Conservation (phyloP, 1,284 basidiomycete species). For the Wolfiporia cocos region DNA sequence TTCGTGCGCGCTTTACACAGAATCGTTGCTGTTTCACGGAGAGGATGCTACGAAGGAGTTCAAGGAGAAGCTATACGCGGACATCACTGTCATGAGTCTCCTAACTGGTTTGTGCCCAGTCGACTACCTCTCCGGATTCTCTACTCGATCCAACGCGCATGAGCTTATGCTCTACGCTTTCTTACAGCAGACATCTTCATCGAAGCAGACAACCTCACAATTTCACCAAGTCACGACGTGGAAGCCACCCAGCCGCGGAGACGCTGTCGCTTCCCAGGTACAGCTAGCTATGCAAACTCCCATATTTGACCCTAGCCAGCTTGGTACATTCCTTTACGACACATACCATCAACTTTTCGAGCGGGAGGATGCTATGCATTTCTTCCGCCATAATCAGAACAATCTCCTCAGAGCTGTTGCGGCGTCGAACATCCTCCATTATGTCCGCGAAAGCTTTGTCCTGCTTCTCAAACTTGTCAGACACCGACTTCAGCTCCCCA, state of each 20-base stretch:
- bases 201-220: constrained; percentile 17
- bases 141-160: constrained; percentile 35
- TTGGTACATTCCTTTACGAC: constrained; percentile 37
- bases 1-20: constrained; percentile 35
- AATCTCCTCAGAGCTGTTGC: constrained; percentile 17
- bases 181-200: background rate
- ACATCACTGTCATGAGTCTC: constrained; percentile 33
- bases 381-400: constrained; percentile 13
- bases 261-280: constrained; percentile 8
- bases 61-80: constrained; percentile 29
- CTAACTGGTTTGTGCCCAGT: constrained; percentile 37
- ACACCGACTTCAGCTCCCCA: constrained; percentile 20
- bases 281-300: constrained; percentile 3
- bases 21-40: constrained; percentile 29
- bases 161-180: constrained; percentile 28
- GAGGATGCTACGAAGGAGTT: constrained; percentile 27
- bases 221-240: constrained; percentile 38
- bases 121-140: constrained; percentile 36
- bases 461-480: constrained; percentile 35
- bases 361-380: constrained; percentile 26
- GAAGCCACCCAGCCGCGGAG: constrained; percentile 30
- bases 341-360: constrained; percentile 45
- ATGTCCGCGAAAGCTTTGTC: constrained; percentile 39
- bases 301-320: constrained; percentile 25
- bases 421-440: constrained; percentile 29